Percentiles rank a stretch among this genome's conserved stretches.
These are phyloP conservation scores for Botrytis sinoallii DNA, from an alignment of 2,329 filamentous ascomycete species.

Conservation along the genomic window DNA sequence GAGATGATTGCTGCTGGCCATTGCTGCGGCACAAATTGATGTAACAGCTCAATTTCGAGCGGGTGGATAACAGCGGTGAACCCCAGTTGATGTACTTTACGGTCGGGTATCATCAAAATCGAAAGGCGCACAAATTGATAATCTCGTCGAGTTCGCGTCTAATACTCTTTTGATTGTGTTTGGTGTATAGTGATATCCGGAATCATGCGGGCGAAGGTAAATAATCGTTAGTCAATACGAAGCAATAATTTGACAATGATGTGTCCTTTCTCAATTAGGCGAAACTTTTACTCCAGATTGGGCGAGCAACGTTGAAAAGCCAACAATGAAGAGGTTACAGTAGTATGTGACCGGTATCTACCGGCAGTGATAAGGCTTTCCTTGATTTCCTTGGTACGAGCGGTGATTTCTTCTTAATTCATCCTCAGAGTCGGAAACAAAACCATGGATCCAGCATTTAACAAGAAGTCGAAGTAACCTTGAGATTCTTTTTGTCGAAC, in stretches of 20 bases:
- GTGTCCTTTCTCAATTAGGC: slow-evolving; percentile 6
- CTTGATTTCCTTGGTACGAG: neutral
- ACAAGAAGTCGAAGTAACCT: neutral
- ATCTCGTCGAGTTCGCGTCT: slow-evolving; percentile 16
- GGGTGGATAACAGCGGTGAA: slow-evolving; percentile 15
- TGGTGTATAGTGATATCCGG: neutral
- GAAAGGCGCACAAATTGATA: neutral
- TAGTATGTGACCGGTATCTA: slow-evolving; percentile 5
- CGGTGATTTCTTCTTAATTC: neutral
- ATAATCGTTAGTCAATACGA: neutral
- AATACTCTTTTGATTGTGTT: neutral
- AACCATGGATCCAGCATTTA: neutral
- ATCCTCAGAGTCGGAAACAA: neutral
- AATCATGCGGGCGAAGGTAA: slow-evolving; percentile 5
- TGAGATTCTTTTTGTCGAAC: neutral
- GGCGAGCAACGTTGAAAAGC: slow-evolving; percentile 1
- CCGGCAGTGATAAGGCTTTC: slow-evolving; percentile 7
- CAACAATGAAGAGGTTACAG: neutral
- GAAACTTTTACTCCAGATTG: neutral
- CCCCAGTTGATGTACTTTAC: neutral
- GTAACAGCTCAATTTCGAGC: slow-evolving; percentile 15
- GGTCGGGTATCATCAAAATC: neutral
- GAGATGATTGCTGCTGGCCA: slow-evolving; percentile 8
- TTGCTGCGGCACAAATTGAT: slow-evolving; percentile 1
- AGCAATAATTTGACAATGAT: slow-evolving; percentile 1